Base-by-base conservation (phyloP, 2,329 filamentous ascomycete genomes). In the Colletotrichum melonis region DNA sequence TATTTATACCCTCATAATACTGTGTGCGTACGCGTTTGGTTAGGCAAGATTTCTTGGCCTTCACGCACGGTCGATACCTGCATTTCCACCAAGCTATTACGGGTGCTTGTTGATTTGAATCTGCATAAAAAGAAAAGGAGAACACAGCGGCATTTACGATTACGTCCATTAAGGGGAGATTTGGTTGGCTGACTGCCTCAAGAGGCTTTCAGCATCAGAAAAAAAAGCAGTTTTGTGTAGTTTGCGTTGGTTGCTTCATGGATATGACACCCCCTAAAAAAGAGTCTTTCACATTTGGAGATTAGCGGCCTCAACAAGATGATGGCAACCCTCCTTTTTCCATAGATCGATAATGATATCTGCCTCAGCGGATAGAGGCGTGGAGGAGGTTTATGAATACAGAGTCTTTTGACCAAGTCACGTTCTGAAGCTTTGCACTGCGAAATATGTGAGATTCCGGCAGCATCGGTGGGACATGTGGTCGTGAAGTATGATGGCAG, bases 1-100 rank as follows among this genome's bases (percentile, higher is more conserved):
- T 73, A 73, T 73, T 59, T 65, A 73, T 70, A 70, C 57, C 65
- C 30, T 28, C 52, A 65, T 28, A 70, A 67, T 58, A n/a, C 63
- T 56, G 68, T 56, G 35, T 42, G 49, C 38, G 57, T 67, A 12
- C 55, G n/a, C 56, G 46, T 59, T 69, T 75, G 62, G 62, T 38
- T 64, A 42, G 4, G 14, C 22, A 19, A 30, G 11, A 32, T 22
- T 11, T 35, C 32, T 62, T n/a, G 38, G 42, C 42, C 19, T 22
- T 28, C 11, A 46, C 28, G 46, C 30, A 46, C 22, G 24, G 58
- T 49, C 19, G 42, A 49, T 49, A 49, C 19, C 42, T 49, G 42
- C 42, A 22, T 64, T 57, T n/a, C 70, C 60, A 42, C 28, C 54
- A 65, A 46, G 52, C 9, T 57, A 19, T 62, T 32, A 24, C 42